Percentiles rank a stretch among this genome's conserved stretches.
These are phyloP conservation scores for Solanum piurae DNA, from an alignment of 257 asterid species.

Conservation along the genomic window DNA sequence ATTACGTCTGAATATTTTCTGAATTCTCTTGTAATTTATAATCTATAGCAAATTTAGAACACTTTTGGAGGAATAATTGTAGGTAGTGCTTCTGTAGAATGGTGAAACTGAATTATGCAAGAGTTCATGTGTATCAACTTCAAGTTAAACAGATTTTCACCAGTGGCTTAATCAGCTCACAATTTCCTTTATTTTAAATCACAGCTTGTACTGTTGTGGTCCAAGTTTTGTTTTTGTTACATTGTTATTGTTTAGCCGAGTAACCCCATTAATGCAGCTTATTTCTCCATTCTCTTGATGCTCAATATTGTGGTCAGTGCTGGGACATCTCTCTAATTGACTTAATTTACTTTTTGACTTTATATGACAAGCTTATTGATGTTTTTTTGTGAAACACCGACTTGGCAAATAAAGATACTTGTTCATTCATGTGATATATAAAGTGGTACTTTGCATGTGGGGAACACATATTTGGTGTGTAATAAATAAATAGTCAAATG, in stretches of 20 bases:
- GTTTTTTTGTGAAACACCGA: neutral
- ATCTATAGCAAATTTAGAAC: constrained; percentile 46
- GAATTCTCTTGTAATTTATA: constrained; percentile 61
- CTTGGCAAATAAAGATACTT: neutral
- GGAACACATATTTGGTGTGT: neutral
- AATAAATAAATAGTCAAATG: neutral
- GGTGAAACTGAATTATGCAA: constrained; percentile 48
- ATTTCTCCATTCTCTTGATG: neutral
- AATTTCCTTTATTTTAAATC: neutral
- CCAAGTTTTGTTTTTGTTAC: neutral
- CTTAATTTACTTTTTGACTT: neutral
- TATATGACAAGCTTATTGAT: neutral
- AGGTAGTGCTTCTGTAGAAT: constrained; percentile 42
- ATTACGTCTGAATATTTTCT: constrained; percentile 28
- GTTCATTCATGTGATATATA: neutral
- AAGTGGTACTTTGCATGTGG: neutral
- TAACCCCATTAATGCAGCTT: neutral
- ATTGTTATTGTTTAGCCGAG: neutral
- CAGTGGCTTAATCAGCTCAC: constrained; percentile 9
- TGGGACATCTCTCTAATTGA: neutral
- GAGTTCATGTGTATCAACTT: constrained; percentile 51
- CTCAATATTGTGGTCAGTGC: neutral
- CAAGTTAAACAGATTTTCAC: constrained; percentile 33
- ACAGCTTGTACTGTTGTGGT: neutral
- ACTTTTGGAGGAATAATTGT: constrained; percentile 90